Base-by-base conservation (phyloP, 2,329 filamentous ascomycete species). In the Colletotrichum gloeosporioides region DNA sequence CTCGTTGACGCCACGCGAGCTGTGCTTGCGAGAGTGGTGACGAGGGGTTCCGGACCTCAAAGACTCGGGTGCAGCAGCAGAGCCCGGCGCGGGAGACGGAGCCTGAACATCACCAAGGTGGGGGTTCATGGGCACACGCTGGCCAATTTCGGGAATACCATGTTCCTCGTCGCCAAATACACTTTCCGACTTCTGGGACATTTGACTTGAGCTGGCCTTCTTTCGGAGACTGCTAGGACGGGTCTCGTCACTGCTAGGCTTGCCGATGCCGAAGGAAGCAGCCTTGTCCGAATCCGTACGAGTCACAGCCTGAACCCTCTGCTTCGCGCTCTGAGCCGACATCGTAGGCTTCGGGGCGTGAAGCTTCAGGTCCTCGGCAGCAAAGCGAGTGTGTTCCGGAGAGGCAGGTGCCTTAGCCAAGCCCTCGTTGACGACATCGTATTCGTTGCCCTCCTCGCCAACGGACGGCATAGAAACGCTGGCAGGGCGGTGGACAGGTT, bases 31-130 rank as follows among this genome's bases (percentile, higher is more conserved):
- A 69, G 90, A 87, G 82, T 96, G 94, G 77, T 92, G 85, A 78
- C 88, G 89, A 44, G 77, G 77, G 13, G 77, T 78, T 77, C 88
- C 88, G 71, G 79, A 79, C 65, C 84, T 84, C 69, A 76, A 72
- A 49, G 78, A 78, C 65, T 87, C 83, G 25, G 86, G 82, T 64
- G 83, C 82, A 64, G 79, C 80, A 5, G 85, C 83, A 6, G 85
- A 80, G 61, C 85, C 84, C 10, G 93, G 93, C 4, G 92, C 91
- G 2, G 96, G 96, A 3, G 96, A 97, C 4, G 97, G 97, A 16
- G 97, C 97, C 86, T 99, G 97, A 12, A 99, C 97, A 83, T 99
- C 96, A 77, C 97, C 97, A 59, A 97, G 95, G 83, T 97, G 92
- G 69, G 93, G 94, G 82, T 97, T 94, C 95, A 99, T 97, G 66